These are phyloP conservation scores for Trifolium dubium DNA, from an alignment of 306 rosid species.

Conservation along the genomic window DNA sequence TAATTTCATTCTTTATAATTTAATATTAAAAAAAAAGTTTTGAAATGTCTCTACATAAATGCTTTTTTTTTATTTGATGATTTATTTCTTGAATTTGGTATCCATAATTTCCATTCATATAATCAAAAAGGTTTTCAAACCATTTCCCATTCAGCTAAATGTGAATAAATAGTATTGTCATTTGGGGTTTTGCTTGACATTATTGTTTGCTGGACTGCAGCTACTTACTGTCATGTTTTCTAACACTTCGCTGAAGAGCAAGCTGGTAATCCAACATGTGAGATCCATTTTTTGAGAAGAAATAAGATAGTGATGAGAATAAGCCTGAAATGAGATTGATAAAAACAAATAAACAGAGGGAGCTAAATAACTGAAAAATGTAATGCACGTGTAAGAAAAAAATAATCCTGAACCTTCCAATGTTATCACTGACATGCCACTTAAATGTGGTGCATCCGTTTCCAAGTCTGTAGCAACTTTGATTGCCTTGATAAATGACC, in stretches of 20 bases:
- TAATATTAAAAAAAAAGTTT: conserved; percentile 17
- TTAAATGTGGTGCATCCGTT: conserved; percentile 60
- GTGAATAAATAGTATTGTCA: conserved; percentile 31
- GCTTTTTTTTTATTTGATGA: conserved; percentile 14
- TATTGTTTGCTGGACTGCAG: conserved; percentile 26
- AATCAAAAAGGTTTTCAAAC: conserved; percentile 27
- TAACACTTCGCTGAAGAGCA: conserved; percentile 73
- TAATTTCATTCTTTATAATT: conserved; percentile 21
- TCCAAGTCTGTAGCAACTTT: conserved; percentile 79
- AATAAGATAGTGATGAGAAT: conserved; percentile 83
- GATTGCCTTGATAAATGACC: conserved; percentile 68
- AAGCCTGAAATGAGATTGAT: conserved; percentile 63
- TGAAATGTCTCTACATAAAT: conserved; percentile 21
- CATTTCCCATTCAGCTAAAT: conserved; percentile 14
- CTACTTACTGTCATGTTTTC: conserved; percentile 74
- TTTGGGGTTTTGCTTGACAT: conserved; percentile 19
- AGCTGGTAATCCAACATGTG: conserved; percentile 90
- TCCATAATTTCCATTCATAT: conserved; percentile 9
- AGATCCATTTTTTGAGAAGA: conserved; percentile 91
- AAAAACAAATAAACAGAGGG: conserved; percentile 28
- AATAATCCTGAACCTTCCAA: conserved; percentile 72
- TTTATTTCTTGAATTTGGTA: conserved; percentile 26
- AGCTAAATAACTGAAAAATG: conserved; percentile 30
- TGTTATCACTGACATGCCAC: conserved; percentile 78
- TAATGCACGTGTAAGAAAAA: conserved; percentile 22